A percentile compares a stretch with the other conserved stretches of the same genome.
These are phyloP conservation scores for Euptelea pleiosperma DNA, from an alignment of 164 flowering plant genomes.

Conservation along the genomic window DNA sequence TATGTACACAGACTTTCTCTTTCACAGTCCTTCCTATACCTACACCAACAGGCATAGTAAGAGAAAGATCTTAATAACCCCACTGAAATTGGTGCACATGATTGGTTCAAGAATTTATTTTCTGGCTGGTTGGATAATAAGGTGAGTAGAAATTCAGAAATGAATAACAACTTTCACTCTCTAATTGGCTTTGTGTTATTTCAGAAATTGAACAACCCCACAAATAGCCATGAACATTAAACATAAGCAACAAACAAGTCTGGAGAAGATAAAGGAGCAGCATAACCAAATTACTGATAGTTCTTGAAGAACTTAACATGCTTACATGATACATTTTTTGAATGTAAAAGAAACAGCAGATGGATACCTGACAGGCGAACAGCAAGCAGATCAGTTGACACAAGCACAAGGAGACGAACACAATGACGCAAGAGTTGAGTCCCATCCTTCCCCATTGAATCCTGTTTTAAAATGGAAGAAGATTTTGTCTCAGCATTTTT, in stretches of 20 bases:
- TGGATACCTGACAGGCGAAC: constrained; percentile 85
- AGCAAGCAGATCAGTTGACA: constrained; percentile 83
- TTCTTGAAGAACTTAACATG: neutral
- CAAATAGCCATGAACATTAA: neutral
- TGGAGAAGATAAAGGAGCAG: neutral
- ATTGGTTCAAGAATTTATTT: neutral
- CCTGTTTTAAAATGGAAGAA: constrained; percentile 42
- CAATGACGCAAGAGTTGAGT: constrained; percentile 98
- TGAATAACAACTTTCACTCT: neutral
- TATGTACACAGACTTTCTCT: constrained; percentile 96
- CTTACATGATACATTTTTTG: neutral
- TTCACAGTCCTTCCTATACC: constrained; percentile 95
- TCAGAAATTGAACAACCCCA: neutral
- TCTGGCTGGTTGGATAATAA: neutral
- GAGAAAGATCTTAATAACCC: neutral
- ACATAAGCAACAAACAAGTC: neutral
- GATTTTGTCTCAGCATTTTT: too few species aligned
- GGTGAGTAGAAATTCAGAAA: neutral
- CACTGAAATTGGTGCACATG: neutral
- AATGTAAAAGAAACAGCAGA: neutral
- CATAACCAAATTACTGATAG: constrained; percentile 1
- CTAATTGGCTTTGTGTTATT: neutral
- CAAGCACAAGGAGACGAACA: constrained; percentile 89
- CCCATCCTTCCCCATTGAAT: constrained; percentile 99
- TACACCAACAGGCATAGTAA: constrained; percentile 22